These are phyloP conservation scores for Botrytis paeoniae DNA, from an alignment of 2,329 filamentous ascomycete genomes.

Conservation along the genomic window DNA sequence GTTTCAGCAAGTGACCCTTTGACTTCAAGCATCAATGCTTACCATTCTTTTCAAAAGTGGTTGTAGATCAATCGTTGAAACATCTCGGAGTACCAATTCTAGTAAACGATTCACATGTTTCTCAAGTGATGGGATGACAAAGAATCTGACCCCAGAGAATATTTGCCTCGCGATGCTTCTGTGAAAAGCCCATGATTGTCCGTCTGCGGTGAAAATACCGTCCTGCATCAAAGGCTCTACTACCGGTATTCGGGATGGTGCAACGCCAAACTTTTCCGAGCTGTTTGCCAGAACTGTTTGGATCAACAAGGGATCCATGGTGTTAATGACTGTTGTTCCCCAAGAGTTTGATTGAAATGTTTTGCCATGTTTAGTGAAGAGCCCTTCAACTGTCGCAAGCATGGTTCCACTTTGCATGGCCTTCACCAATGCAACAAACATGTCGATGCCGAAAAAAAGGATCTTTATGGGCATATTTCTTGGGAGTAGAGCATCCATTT, in stretches of 20 bases:
- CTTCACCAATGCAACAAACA: not conserved
- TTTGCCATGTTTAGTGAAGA: constrained; percentile 17
- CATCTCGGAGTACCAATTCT: constrained; percentile 51
- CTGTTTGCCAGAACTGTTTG: constrained; percentile 53
- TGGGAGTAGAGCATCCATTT: not conserved
- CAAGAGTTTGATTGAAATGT: constrained; percentile 13
- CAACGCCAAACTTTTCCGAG: constrained; percentile 52
- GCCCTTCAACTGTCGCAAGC: not conserved
- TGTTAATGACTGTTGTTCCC: constrained; percentile 30
- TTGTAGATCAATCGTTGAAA: constrained; percentile 56
- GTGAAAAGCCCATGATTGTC: constrained; percentile 47
- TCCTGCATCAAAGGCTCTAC: constrained; percentile 50
- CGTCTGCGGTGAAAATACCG: constrained; percentile 54
- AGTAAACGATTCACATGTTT: constrained; percentile 56
- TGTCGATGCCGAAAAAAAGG: not conserved
- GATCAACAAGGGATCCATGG: constrained; percentile 52
- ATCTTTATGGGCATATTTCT: not conserved
- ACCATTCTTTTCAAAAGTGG: constrained; percentile 54
- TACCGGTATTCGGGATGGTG: constrained; percentile 41
- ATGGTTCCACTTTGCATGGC: not conserved
- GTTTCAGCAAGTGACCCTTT: not conserved
- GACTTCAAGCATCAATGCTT: not conserved
- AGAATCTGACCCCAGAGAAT: constrained; percentile 47
- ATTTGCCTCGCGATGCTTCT: constrained; percentile 52
- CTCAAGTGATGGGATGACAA: constrained; percentile 56